phyloP scores from a whole-genome alignment of 1,284 basidiomycete species.

The Coriolopsis trogii region DNA sequence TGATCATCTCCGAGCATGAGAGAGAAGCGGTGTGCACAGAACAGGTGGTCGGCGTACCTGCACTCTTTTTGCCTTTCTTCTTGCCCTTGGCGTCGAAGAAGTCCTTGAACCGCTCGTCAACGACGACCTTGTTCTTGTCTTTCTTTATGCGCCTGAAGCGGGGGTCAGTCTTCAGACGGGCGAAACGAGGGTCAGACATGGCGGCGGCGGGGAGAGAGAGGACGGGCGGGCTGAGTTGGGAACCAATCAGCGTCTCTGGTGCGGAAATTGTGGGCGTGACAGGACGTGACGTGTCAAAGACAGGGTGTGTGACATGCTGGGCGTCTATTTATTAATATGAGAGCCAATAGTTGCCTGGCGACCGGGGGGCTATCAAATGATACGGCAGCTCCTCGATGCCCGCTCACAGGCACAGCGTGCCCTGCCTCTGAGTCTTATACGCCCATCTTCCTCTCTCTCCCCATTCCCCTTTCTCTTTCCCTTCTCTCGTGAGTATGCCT shows the following conservation, averaged over 20 bases:
- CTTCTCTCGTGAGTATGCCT: constrained; percentile 35
- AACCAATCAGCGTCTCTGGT: constrained; percentile 26
- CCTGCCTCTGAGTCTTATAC: constrained; percentile 27
- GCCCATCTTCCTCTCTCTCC: constrained; percentile 23
- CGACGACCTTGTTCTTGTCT: constrained; percentile 80
- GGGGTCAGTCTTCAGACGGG: constrained; percentile 88
- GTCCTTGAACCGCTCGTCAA: constrained; percentile 94
- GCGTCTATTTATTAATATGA: constrained; percentile 4
- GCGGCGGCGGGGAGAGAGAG: constrained; percentile 15
- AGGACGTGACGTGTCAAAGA: background rate
- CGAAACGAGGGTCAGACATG: constrained; percentile 88
- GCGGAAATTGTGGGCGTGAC: constrained; percentile 23
- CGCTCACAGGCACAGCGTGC: constrained; percentile 17
- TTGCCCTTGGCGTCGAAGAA: constrained; percentile 62
- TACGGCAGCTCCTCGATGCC: constrained; percentile 9
- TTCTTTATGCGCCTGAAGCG: constrained; percentile 88
- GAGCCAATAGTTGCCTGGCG: constrained; percentile 14
- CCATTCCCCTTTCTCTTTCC: constrained; percentile 37
- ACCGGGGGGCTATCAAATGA: constrained; percentile 21
- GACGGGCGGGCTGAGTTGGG: background rate
- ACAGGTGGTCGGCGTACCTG: constrained; percentile 34
- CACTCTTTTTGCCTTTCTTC: constrained; percentile 48
- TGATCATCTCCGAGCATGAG: constrained; percentile 31
- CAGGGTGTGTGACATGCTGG: background rate
- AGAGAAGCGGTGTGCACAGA: constrained; percentile 7